Evolutionary conservation across 768 basidiomycete genomes (phyloP), one percentile per base, ranked within the genome.

Genomic region (Pleurotus pulmonarius): DNA sequence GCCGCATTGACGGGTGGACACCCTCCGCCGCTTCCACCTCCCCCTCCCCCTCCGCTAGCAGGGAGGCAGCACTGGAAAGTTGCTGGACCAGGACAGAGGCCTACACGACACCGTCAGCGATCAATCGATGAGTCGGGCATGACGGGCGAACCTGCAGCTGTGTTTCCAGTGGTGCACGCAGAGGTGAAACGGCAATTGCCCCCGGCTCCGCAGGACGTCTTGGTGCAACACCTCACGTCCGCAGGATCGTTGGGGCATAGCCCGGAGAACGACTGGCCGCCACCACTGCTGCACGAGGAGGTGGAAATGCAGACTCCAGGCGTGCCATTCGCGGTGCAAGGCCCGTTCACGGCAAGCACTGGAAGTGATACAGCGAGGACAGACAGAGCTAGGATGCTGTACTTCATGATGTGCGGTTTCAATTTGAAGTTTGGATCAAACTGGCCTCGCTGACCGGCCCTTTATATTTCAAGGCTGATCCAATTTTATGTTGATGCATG

Each of bases 201-300:
- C 11, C 66, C 66, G 29, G 46, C 45, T 15, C 67, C 60, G 26
- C 69, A 70, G 1, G 62, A 46, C 6, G 56, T 58, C 46, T 70
- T 68, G n/a, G 63, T 64, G 62, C 67, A 70, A 55, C 69, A 70
- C 45, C 60, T 57, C 7, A 68, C 59, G 49, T 66, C 54, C 29
- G 64, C 24, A 5, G 66, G 66, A 57, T 70, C 67, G 29, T 63
- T 67, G n/a, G 67, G 66, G 48, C 69, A 70, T 47, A 60, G 66
- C 5, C 67, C 67, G 15, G 60, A 20, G 16, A 58, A 58, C 11
- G 63, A 59, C 12, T 61, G 66, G 4, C 67, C 67, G 7, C 64
- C 65, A 1, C 59, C 58, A 34, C 61, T 46, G 11, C 62, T 59
- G 45, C 67, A 70, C n/a, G 58, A 58, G 9, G 63, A 46, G 6